Conservation (phyloP, 78 protist species). For the Chrysochromulina tobinii region DNA sequence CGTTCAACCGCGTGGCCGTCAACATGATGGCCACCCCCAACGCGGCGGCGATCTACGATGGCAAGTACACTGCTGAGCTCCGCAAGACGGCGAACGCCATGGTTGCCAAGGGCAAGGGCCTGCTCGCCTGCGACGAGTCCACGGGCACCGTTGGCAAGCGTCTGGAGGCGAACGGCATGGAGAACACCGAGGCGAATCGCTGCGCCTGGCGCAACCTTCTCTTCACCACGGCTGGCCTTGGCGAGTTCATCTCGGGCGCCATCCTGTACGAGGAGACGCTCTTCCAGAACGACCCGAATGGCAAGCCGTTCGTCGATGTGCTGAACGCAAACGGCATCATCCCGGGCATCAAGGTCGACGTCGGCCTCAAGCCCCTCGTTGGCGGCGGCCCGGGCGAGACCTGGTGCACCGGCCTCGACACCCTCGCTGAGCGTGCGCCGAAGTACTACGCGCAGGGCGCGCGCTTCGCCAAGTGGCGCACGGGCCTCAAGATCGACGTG, state of each 20-base stretch:
- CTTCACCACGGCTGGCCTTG: slow-evolving; percentile 67
- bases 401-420: slow-evolving; percentile 85
- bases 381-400: slow-evolving; percentile 78
- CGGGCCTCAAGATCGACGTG: slow-evolving; percentile 78
- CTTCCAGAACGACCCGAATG: slow-evolving; percentile 79
- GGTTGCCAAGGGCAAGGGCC: slow-evolving; percentile 87
- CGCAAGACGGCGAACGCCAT: slow-evolving; percentile 31
- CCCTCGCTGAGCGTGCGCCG: slow-evolving; percentile 78
- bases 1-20: neutral
- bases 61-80: slow-evolving; percentile 2
- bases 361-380: slow-evolving; percentile 45
- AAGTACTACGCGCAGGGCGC: slow-evolving; percentile 91
- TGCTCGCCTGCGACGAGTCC: slow-evolving; percentile 94
- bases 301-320: slow-evolving; percentile 74
- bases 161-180: slow-evolving; percentile 77
- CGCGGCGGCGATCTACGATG: neutral
- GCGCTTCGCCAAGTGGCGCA: slow-evolving; percentile 92
- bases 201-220: slow-evolving; percentile 87
- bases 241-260: slow-evolving; percentile 82
- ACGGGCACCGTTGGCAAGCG: slow-evolving; percentile 91
- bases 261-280: slow-evolving; percentile 92
- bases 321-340: slow-evolving; percentile 70
- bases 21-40: neutral
- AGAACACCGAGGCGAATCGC: slow-evolving; percentile 89
- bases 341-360: slow-evolving; percentile 92